These are phyloP conservation scores for Galium porrigens DNA, from an alignment of 305 asterid species.

Conservation along the genomic window DNA sequence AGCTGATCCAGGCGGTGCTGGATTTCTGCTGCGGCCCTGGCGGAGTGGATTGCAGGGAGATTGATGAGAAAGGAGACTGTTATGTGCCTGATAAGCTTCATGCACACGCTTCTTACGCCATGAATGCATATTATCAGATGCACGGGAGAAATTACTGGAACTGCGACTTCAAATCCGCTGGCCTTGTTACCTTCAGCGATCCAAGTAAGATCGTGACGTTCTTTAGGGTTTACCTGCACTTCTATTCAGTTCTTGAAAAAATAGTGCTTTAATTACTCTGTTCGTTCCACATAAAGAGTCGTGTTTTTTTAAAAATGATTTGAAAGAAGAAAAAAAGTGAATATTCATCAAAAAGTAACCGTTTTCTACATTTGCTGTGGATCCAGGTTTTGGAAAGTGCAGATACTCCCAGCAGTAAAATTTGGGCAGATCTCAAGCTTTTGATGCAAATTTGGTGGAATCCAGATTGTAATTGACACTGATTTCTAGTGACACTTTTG, in stretches of 20 bases:
- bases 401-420: constrained; percentile 35
- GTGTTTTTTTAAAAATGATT: no score
- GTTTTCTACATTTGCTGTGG: background rate
- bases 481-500: background rate
- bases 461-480: background rate
- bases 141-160: constrained; percentile 33
- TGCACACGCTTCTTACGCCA: constrained; percentile 34
- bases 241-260: background rate
- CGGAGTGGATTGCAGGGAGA: constrained; percentile 46
- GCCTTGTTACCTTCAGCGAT: constrained; percentile 26
- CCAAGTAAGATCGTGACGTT: constrained; percentile 24
- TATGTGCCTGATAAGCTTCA: constrained; percentile 23
- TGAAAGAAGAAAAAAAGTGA: background rate
- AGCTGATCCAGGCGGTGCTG: constrained; percentile 36
- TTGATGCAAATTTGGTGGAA: background rate
- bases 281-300: no score
- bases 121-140: constrained; percentile 36
- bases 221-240: background rate
- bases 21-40: constrained; percentile 29
- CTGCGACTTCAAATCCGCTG: constrained; percentile 30
- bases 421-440: background rate
- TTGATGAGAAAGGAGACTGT: constrained; percentile 25
- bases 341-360: background rate
- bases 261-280: no score
- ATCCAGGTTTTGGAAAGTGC: constrained; percentile 47